phyloP scores from a whole-genome alignment of 768 basidiomycete species.

The Chalciporus piperatus region DNA sequence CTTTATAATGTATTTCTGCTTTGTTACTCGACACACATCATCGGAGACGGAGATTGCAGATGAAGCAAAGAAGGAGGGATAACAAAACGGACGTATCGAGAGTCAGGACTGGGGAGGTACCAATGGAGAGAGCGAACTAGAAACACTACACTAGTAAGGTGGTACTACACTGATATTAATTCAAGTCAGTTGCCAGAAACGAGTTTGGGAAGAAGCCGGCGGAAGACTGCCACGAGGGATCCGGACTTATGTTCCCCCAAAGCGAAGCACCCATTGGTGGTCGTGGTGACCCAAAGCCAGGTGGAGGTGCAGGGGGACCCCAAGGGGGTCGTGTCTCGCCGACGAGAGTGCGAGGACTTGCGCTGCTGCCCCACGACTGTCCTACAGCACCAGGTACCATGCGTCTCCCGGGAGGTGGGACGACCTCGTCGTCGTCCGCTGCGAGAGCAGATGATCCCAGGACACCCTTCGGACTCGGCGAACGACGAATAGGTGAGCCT shows the following conservation, averaged over 20 bases:
- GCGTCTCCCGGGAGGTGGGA: conserved; percentile 48
- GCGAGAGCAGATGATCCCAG: conserved; percentile 77
- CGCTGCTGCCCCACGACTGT: conserved; percentile 46
- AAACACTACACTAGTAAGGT: conserved; percentile 11
- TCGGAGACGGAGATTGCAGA: conserved; percentile 22
- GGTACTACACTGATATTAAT: conserved; percentile 24
- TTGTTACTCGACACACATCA: conserved; percentile 25
- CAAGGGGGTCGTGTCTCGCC: conserved; percentile 45
- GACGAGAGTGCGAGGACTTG: conserved; percentile 44
- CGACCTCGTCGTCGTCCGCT: conserved; percentile 79
- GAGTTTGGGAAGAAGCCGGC: conserved; percentile 45
- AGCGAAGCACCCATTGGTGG: conserved; percentile 36
- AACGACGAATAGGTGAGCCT: conserved; percentile 52
- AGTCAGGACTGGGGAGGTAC: not conserved
- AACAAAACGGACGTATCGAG: conserved; percentile 15
- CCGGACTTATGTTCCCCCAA: conserved; percentile 42
- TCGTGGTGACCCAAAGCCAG: conserved; percentile 35
- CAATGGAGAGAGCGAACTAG: not conserved
- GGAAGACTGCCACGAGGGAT: conserved; percentile 51
- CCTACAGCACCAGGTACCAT: conserved; percentile 39
- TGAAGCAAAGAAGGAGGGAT: conserved; percentile 20
- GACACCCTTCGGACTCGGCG: conserved; percentile 60
- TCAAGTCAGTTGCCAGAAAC: conserved; percentile 37
- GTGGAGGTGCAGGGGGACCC: conserved; percentile 37
- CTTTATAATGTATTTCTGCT: conserved; percentile 38